phyloP scores from a whole-genome alignment of 164 flowering plant species.

The Piper betle region DNA sequence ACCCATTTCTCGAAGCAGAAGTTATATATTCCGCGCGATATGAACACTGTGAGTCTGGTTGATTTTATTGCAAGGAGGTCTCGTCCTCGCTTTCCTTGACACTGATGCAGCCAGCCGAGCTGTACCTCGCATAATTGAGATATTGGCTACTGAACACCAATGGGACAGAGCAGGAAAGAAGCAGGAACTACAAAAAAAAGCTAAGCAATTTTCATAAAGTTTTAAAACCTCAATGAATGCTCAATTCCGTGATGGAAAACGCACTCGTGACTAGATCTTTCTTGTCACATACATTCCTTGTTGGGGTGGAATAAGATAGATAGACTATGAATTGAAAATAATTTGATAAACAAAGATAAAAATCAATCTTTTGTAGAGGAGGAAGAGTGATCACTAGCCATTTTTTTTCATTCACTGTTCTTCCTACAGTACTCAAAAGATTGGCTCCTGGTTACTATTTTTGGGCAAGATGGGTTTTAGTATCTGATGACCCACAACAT shows the following conservation, averaged over 20 bases:
- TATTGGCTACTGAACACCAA: constrained; percentile 66
- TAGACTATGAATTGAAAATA: too few relatives aligned
- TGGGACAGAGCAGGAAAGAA: constrained; percentile 75
- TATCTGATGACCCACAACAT: too few relatives aligned
- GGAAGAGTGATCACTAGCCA: too few relatives aligned
- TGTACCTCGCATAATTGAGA: constrained; percentile 66
- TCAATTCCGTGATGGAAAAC: constrained; percentile 89
- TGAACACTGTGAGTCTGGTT: constrained; percentile 91
- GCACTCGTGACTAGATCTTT: constrained; percentile 6
- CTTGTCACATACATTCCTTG: neutral
- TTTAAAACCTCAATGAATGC: constrained; percentile 96
- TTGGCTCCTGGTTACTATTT: too few relatives aligned
- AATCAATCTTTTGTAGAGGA: too few relatives aligned
- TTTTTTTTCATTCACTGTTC: too few relatives aligned
- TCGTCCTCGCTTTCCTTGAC: constrained; percentile 89
- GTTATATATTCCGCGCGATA: constrained; percentile 92
- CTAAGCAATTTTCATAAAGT: constrained; percentile 55
- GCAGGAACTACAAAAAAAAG: constrained; percentile 43
- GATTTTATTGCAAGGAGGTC: constrained; percentile 92
- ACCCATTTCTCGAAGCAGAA: constrained; percentile 92
- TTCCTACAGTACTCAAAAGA: too few relatives aligned
- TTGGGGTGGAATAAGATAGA: too few relatives aligned
- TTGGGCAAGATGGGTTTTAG: too few relatives aligned
- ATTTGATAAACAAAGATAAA: too few relatives aligned
- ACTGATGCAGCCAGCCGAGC: constrained; percentile 88